These are phyloP conservation scores for Ceratobasidium sp. DNA, from an alignment of 1,284 basidiomycete species.

Conservation along the genomic window DNA sequence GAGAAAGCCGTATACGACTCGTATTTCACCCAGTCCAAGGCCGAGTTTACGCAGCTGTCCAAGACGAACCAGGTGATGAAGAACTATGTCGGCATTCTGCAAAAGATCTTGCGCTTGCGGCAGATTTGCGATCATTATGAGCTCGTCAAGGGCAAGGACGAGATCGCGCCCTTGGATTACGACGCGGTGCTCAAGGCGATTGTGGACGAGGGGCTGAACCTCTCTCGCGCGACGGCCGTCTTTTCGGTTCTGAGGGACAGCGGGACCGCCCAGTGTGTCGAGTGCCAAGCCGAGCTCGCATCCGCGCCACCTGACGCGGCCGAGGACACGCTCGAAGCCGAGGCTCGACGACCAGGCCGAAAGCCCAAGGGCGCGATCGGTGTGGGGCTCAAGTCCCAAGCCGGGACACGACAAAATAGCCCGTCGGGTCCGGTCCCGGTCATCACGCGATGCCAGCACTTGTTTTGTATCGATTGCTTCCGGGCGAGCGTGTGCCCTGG, in stretches of 20 bases:
- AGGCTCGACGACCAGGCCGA: slow-evolving; percentile 57
- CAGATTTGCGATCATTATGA: slow-evolving; percentile 98
- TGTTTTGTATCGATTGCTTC: slow-evolving; percentile 89
- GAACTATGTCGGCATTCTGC: slow-evolving; percentile 97
- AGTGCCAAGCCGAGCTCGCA: slow-evolving; percentile 85
- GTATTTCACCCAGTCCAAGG: slow-evolving; percentile 88
- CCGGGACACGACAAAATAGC: slow-evolving; percentile 74
- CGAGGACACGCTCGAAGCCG: slow-evolving; percentile 62
- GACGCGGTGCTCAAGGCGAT: slow-evolving; percentile 83
- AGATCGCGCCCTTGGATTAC: slow-evolving; percentile 60
- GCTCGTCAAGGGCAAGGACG: slow-evolving; percentile 79
- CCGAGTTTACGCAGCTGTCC: slow-evolving; percentile 88
- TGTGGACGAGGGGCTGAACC: slow-evolving; percentile 81
- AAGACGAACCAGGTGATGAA: slow-evolving; percentile 93
- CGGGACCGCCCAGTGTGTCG: slow-evolving; percentile 86
- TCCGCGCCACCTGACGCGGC: slow-evolving; percentile 58
- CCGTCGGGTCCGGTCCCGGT: slow-evolving; percentile 69
- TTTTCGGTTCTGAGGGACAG: slow-evolving; percentile 86
- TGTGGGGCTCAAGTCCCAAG: slow-evolving; percentile 60
- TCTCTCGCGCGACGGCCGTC: slow-evolving; percentile 77
- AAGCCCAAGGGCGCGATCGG: slow-evolving; percentile 69
- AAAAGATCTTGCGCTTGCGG: slow-evolving; percentile 92
- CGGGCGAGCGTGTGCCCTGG: slow-evolving; percentile 75
- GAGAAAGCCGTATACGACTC: slow-evolving; percentile 90
- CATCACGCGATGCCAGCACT: slow-evolving; percentile 92